Percentiles rank a stretch among this genome's conserved stretches.
Conservation (phyloP, 2,329 filamentous ascomycete species). For the Didymella lethalis region DNA sequence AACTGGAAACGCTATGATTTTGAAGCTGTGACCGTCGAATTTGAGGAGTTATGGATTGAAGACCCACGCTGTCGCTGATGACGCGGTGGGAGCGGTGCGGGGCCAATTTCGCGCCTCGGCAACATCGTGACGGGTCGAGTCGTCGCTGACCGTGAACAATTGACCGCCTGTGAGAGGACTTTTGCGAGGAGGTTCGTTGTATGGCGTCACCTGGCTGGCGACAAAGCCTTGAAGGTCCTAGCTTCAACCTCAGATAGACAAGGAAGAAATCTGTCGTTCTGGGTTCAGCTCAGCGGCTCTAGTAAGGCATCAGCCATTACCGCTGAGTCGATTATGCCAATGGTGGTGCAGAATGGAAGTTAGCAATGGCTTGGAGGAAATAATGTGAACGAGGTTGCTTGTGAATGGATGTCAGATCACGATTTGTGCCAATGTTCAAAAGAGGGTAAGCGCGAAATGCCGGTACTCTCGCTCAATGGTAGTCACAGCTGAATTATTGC, state of each 20-base stretch:
- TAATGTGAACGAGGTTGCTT: background rate
- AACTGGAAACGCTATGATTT: too few species aligned
- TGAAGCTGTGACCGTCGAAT: background rate
- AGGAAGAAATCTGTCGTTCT: background rate
- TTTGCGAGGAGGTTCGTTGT: background rate
- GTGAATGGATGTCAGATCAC: background rate
- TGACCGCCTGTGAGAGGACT: background rate
- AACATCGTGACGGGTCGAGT: background rate
- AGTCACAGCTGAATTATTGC: background rate
- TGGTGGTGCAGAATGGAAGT: background rate
- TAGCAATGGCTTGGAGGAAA: background rate
- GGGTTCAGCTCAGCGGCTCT: background rate
- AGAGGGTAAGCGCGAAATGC: constrained; percentile 8
- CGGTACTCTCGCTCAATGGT: constrained; percentile 4
- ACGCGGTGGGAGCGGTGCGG: constrained; percentile 7
- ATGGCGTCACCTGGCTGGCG: background rate
- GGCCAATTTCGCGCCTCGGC: constrained; percentile 12
- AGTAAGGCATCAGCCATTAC: background rate
- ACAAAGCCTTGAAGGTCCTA: background rate
- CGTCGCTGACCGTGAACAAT: too few species aligned
- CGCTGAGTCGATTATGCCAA: background rate
- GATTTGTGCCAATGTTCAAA: background rate
- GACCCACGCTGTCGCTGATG: background rate
- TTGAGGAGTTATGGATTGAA: background rate
- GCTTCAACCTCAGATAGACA: too few species aligned